phyloP scores from a whole-genome alignment of 371 early-diverging fungal species.

The Fennellomyces sp. region DNA sequence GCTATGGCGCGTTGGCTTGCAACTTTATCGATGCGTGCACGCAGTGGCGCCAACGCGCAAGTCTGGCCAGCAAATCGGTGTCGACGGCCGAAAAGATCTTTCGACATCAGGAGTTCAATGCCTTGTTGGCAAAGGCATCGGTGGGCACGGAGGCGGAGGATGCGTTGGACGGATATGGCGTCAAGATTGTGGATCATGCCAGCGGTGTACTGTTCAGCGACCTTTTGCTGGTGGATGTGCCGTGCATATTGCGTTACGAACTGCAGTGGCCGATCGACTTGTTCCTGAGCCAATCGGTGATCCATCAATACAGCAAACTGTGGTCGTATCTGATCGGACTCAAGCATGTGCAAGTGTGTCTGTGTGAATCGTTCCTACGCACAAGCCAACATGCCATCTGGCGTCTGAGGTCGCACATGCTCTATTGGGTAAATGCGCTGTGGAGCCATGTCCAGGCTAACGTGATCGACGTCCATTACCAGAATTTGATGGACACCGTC shows the following conservation, averaged over 20 bases:
- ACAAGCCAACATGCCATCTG: conserved; percentile 42
- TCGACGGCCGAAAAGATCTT: conserved; percentile 27
- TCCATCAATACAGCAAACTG: conserved; percentile 59
- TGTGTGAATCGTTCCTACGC: conserved; percentile 14
- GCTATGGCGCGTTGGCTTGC: conserved; percentile 71
- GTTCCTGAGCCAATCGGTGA: conserved; percentile 63
- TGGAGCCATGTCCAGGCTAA: conserved; percentile 82
- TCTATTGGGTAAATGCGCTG: conserved; percentile 73
- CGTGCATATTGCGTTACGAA: conserved; percentile 60
- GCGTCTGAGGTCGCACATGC: conserved; percentile 63
- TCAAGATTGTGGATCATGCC: conserved; percentile 15
- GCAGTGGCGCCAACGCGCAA: conserved; percentile 31
- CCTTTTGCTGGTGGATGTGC: conserved; percentile 52
- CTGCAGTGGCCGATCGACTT: conserved; percentile 79
- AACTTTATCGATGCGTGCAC: conserved; percentile 65
- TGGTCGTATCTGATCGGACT: conserved; percentile 65
- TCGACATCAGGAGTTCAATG: conserved; percentile 63
- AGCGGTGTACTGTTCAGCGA: not conserved
- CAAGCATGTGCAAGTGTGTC: conserved; percentile 47
- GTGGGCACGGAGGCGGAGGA: conserved; percentile 36
- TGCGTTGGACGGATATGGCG: conserved; percentile 27
- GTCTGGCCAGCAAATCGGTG: not conserved
- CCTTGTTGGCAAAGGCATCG: conserved; percentile 53
- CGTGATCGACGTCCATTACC: conserved; percentile 19
- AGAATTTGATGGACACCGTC: conserved; percentile 24